A percentile compares a stretch with the other conserved stretches of the same genome.
Evolutionary conservation across 2,329 filamentous ascomycete genomes (phyloP).

Genomic region (Colletotrichum chrysophilum): DNA sequence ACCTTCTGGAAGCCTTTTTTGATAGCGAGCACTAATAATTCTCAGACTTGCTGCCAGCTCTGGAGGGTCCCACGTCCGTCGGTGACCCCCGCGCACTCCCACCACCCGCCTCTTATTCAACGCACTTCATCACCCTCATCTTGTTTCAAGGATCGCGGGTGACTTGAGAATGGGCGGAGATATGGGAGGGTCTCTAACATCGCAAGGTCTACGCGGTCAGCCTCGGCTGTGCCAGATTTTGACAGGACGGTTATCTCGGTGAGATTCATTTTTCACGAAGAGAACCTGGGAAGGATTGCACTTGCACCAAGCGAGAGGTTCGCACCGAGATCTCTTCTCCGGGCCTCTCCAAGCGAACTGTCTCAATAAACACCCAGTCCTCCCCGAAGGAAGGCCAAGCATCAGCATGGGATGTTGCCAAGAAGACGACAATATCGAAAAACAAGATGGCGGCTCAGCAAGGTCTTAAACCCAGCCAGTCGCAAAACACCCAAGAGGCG

Average conservation of each 20-base stretch:
- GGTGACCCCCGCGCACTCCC: not conserved
- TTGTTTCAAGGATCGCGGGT: conserved; percentile 10
- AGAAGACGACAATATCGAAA: not conserved
- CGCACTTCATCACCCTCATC: conserved; percentile 2
- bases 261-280: not conserved
- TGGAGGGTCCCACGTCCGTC: not conserved
- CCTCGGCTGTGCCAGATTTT: not conserved
- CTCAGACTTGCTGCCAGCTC: not conserved
- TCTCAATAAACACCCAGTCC: not conserved
- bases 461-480: not conserved
- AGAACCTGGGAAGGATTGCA: not conserved
- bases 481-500: not conserved
- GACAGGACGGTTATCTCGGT: not conserved
- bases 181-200: not conserved
- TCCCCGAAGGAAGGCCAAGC: not conserved
- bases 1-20: not conserved
- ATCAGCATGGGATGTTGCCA: not conserved
- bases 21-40: not conserved
- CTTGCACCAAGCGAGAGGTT: not conserved
- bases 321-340: not conserved
- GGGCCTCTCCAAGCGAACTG: not conserved
- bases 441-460: not conserved
- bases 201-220: not conserved
- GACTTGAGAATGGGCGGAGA: not conserved
- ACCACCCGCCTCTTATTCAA: not conserved